Evolutionary conservation across 768 basidiomycete species (phyloP).

Genomic region (Tricholoma matsutake): DNA sequence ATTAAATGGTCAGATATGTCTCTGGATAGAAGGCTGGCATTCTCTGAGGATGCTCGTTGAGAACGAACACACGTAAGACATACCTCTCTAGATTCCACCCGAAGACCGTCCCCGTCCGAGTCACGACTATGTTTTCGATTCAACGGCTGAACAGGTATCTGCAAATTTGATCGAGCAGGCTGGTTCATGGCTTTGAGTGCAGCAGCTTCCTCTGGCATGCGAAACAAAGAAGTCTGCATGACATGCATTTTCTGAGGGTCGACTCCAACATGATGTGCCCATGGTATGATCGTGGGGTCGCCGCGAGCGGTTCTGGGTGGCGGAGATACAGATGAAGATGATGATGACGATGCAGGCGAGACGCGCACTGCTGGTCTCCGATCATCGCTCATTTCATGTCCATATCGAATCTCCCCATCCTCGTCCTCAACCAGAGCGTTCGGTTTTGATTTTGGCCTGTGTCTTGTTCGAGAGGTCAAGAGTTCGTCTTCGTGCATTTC

Average conservation of each 20-base stretch:
- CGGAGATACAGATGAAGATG: slow-evolving; percentile 31
- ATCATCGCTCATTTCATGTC: slow-evolving; percentile 37
- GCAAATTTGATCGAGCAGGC: slow-evolving; percentile 31
- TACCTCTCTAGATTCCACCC: slow-evolving; percentile 62
- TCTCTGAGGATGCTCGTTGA: not conserved
- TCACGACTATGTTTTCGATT: slow-evolving; percentile 76
- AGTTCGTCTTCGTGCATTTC: slow-evolving; percentile 54
- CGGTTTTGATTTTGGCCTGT: slow-evolving; percentile 23
- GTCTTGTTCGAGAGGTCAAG: slow-evolving; percentile 23
- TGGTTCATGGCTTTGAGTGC: slow-evolving; percentile 55
- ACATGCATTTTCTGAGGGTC: slow-evolving; percentile 88
- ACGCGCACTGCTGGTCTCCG: slow-evolving; percentile 21
- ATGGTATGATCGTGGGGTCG: slow-evolving; percentile 58
- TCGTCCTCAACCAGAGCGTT: slow-evolving; percentile 55
- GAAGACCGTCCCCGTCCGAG: slow-evolving; percentile 67
- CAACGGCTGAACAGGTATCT: slow-evolving; percentile 35
- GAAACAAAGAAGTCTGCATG: slow-evolving; percentile 89
- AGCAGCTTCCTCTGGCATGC: slow-evolving; percentile 70
- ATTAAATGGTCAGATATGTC: slow-evolving; percentile 3
- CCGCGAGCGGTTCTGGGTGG: slow-evolving; percentile 32
- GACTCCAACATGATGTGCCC: slow-evolving; percentile 72
- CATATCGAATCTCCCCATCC: slow-evolving; percentile 46
- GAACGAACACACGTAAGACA: slow-evolving; percentile 14
- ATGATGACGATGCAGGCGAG: slow-evolving; percentile 29
- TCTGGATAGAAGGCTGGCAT: not conserved